Evolutionary conservation across 495 filamentous ascomycete species (phyloP), one percentile per base, ranked within the genome.

Genomic region (Recurvomyces mirabilis): DNA sequence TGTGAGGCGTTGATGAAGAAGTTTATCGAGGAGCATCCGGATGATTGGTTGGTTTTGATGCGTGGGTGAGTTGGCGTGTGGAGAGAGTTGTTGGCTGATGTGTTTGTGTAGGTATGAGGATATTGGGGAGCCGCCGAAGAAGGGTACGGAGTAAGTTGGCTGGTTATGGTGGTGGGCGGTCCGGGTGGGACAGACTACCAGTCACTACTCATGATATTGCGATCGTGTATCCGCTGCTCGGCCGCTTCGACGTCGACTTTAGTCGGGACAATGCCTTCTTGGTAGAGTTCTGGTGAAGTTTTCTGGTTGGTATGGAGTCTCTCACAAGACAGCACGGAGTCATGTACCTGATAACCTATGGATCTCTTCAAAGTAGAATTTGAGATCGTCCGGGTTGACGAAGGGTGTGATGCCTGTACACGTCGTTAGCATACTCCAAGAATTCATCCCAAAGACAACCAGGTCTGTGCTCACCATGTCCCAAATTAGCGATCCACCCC

Each of bases 331-430:
- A n/a, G 39, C 15, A 26, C 23, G 37, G 28, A 46, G 35, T 54
- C 47, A 54, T 26, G 25, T 54, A 54, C 51, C 43, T 51, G 68
- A 72, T 35, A 75, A 65, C 41, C 85, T 81, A 58, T 93, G 84
- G 43, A 95, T 77, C 64, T 98, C 93, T 62, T 93, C 68, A 49
- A 96, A 93, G 72, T 79, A 98, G 67, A 89, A 93, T 57, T 73
- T 84, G 43, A 98, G 67, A 60, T 94, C 77, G 29, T 95, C 87
- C 1, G 91, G 91, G 48, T 94, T 78, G 20, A 96, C 91, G 44
- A 84, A 79, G 1, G 93, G 91, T 15, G 93, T 96, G 42, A 98
- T 84, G 51, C 85, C 82, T 87, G 41, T 33, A 31, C 15, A 40
- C 21, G n/a, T n/a, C n/a, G n/a, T n/a, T n/a, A n/a, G n/a, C n/a